These are phyloP conservation scores for Smittium culicis DNA, from an alignment of 371 early-diverging fungal species.

Conservation along the genomic window DNA sequence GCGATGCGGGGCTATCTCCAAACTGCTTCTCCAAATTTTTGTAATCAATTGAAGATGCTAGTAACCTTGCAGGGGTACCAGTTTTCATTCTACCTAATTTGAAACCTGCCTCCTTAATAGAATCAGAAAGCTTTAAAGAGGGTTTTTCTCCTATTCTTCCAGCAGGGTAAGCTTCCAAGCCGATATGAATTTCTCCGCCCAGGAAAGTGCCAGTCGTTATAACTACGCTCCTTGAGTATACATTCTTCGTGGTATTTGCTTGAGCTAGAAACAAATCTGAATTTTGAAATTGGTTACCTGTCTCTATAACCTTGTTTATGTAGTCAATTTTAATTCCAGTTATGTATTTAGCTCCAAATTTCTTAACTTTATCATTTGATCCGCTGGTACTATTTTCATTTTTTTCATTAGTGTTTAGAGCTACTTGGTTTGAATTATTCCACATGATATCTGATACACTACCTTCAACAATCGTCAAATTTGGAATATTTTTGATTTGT, in stretches of 20 bases:
- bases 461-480: slow-evolving; percentile 51
- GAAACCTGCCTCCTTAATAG: slow-evolving; percentile 59
- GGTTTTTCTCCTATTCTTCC: slow-evolving; percentile 66
- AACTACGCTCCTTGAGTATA: slow-evolving; percentile 33
- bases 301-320: background rate
- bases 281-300: background rate
- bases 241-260: background rate
- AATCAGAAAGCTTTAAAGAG: slow-evolving; percentile 57
- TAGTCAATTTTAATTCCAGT: background rate
- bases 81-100: slow-evolving; percentile 63
- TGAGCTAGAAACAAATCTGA: background rate
- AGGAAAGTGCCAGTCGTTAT: slow-evolving; percentile 79
- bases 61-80: slow-evolving; percentile 69
- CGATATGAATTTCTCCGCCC: slow-evolving; percentile 69
- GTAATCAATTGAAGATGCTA: slow-evolving; percentile 60
- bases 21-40: slow-evolving; percentile 44
- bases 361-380: background rate
- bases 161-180: slow-evolving; percentile 57
- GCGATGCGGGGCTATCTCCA: slow-evolving; percentile 59
- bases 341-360: background rate
- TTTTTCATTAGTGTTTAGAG: background rate
- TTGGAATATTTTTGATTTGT: slow-evolving; percentile 45
- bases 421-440: slow-evolving; percentile 13
- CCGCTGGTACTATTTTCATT: too few species aligned
- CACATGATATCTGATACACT: slow-evolving; percentile 60